phyloP scores from a whole-genome alignment of 441 rosid genomes.

The Syzygium malaccense region DNA sequence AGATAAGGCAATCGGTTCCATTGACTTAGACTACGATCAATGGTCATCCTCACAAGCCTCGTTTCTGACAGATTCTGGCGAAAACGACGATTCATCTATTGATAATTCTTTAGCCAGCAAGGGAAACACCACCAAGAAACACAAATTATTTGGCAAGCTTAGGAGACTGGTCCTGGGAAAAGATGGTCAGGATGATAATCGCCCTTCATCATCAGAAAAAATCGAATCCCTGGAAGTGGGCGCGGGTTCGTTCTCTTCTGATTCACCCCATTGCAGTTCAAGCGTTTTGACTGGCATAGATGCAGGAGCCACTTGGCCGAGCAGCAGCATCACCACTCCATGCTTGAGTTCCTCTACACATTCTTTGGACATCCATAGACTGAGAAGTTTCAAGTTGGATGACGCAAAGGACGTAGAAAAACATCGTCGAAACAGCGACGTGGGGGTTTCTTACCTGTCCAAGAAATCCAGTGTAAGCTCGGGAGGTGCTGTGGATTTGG shows the following conservation, averaged over 20 bases:
- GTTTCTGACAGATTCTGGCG: conserved; percentile 38
- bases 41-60: conserved; percentile 67
- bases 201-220: conserved; percentile 19
- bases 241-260: neutral
- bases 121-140: conserved; percentile 28
- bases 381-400: conserved; percentile 19
- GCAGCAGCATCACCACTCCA: conserved; percentile 8
- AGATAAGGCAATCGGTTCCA: conserved; percentile 18
- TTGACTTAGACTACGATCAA: conserved; percentile 42
- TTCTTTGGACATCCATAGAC: conserved; percentile 47
- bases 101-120: conserved; percentile 29
- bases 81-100: conserved; percentile 38
- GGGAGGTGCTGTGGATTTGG: neutral
- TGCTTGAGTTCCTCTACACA: conserved; percentile 19
- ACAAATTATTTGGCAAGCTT: conserved; percentile 51
- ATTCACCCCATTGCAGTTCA: conserved; percentile 28
- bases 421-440: conserved; percentile 19
- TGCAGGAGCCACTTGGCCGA: conserved; percentile 12
- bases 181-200: conserved; percentile 25
- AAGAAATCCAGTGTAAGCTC: conserved; percentile 10
- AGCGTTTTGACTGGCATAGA: conserved; percentile 16
- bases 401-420: conserved; percentile 21
- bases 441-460: conserved; percentile 5
- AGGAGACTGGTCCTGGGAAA: conserved; percentile 55
- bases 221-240: conserved; percentile 19